Percentiles rank a stretch among this genome's conserved stretches.
Conservation (phyloP, 2,329 filamentous ascomycete species). For the Hymenoscyphus occultus region DNA sequence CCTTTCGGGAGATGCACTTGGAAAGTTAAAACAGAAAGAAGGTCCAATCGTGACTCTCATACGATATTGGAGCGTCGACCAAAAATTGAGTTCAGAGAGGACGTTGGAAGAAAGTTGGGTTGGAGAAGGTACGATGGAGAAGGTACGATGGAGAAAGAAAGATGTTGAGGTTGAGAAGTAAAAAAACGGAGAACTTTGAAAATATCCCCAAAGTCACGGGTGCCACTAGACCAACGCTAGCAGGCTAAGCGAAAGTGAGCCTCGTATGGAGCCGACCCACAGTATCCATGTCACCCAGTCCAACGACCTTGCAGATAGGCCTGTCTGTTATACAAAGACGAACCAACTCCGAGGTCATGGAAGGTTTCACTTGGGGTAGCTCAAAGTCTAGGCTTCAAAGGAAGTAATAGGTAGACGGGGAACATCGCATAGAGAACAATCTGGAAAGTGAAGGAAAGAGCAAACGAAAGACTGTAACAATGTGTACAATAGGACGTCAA, state of each 20-base stretch:
- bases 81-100: background rate
- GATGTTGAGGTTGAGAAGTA: background rate
- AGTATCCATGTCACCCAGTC: background rate
- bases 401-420: background rate
- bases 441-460: background rate
- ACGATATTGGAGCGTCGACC: background rate
- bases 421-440: background rate
- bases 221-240: constrained; percentile 7
- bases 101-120: background rate
- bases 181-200: constrained; percentile 3
- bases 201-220: constrained; percentile 1
- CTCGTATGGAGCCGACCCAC: background rate
- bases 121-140: background rate
- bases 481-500: background rate
- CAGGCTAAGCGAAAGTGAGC: background rate
- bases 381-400: background rate
- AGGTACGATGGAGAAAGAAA: background rate
- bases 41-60: background rate
- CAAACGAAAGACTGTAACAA: background rate
- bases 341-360: background rate
- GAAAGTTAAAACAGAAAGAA: background rate
- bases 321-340: background rate
- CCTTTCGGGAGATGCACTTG: background rate
- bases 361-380: background rate
- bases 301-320: background rate